Evolutionary conservation across 352 stramenopile genomes (phyloP), one percentile per base, ranked within the genome.

Genomic region (Phytopythium mirpurense): DNA sequence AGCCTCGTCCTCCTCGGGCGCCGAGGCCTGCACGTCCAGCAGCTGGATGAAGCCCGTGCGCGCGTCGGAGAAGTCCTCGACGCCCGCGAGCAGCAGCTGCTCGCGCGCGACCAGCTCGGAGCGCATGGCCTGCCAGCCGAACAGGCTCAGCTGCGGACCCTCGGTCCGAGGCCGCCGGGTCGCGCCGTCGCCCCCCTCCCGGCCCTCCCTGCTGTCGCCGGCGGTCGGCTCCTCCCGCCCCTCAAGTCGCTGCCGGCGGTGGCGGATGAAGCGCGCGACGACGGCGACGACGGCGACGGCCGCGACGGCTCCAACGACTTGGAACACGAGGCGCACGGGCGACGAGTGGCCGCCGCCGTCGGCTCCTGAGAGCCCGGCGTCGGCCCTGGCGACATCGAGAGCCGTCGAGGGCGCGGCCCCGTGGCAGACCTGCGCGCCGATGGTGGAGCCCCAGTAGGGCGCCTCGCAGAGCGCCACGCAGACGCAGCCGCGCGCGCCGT

Each of bases 41-140:
- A 88, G 63, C 56, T 88, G 70, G 34, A 88, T 51, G 54, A 79
- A 82, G 19, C 68, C 56, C 19, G 62, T 69, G 21, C 53, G 44
- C 3, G 72, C 65, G 12, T 67, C 67, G 3, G 77, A 81, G 27
- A 78, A 69, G 45, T 79, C 69, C 35, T 84, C 62, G 8, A 70
- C 65, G 2, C 60, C 68, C 11, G 61, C 62, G 34, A 82, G 51
- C 19, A 67, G 54, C 51, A 79, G 57, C 41, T 80, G 67, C 41
- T 83, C 70, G 9, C 82, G 68, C 57, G 74, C 62, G 53, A 73
- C 72, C 8, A 79, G 56, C 42, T 79, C 62, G 3, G 67, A 70
- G 35, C 65, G 65, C 68, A 77, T 76, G 6, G 70, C 44, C 48
- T 81, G 70, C 72, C 72, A 83, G 6, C 72, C 72, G 37, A 83